These are phyloP conservation scores for Ustilaginoidea virens DNA, from an alignment of 2,329 filamentous ascomycete genomes.

Conservation along the genomic window DNA sequence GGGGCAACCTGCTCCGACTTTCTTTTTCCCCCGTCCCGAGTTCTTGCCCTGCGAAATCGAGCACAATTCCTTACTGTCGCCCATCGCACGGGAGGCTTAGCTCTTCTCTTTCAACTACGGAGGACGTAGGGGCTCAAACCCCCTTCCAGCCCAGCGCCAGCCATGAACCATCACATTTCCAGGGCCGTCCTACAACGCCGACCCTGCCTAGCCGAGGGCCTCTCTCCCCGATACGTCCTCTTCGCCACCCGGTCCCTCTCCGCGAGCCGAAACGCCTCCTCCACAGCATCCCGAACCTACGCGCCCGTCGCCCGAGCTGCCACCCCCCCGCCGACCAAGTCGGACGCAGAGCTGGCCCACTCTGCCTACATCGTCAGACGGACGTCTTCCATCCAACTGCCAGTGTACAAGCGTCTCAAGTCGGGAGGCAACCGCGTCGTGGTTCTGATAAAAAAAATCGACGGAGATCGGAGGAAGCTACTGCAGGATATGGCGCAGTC, in stretches of 20 bases:
- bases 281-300: slow-evolving; percentile 8
- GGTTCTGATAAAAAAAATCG: slow-evolving; percentile 64
- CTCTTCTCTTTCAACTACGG: too few relatives aligned
- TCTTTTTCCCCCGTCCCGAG: too few relatives aligned
- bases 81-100: too few relatives aligned
- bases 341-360: slow-evolving; percentile 13
- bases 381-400: slow-evolving; percentile 53
- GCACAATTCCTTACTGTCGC: too few relatives aligned
- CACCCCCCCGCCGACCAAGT: slow-evolving; percentile 15
- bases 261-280: slow-evolving; percentile 8
- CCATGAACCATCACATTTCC: slow-evolving; percentile 3
- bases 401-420: slow-evolving; percentile 62
- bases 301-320: slow-evolving; percentile 12
- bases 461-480: slow-evolving; percentile 53
- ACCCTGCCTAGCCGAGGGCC: too few relatives aligned
- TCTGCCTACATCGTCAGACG: slow-evolving; percentile 55
- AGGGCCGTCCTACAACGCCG: slow-evolving; percentile 11
- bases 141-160: too few relatives aligned
- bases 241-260: slow-evolving; percentile 6
- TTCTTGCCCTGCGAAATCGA: too few relatives aligned
- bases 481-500: slow-evolving; percentile 44
- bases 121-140: too few relatives aligned
- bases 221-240: slow-evolving; percentile 7
- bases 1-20: too few relatives aligned
- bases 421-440: slow-evolving; percentile 60